These are phyloP conservation scores for Boletus edulis DNA, from an alignment of 768 basidiomycete genomes.

Conservation along the genomic window DNA sequence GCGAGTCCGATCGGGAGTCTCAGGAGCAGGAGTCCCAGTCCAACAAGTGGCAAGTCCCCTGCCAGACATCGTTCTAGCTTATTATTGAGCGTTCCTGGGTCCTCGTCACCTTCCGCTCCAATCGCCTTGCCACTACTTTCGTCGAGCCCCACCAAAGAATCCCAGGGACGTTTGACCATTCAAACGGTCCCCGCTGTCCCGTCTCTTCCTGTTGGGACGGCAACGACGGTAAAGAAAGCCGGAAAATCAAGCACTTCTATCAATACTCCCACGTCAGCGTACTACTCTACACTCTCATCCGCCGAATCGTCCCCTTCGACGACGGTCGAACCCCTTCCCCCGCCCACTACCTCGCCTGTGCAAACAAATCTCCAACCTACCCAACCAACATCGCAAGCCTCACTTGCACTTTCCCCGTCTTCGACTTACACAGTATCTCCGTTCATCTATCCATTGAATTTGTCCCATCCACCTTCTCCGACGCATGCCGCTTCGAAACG, in stretches of 20 bases:
- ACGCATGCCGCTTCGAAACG: constrained; percentile 56
- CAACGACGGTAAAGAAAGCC: constrained; percentile 3
- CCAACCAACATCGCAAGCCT: constrained; percentile 15
- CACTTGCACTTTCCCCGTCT: constrained; percentile 18
- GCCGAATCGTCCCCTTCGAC: constrained; percentile 39
- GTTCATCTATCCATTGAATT: constrained; percentile 18
- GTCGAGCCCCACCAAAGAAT: constrained; percentile 27
- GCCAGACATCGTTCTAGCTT: constrained; percentile 40
- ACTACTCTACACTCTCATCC: constrained; percentile 42
- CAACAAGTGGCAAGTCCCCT: constrained; percentile 40
- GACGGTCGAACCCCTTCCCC: constrained; percentile 32
- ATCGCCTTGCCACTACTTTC: constrained; percentile 24
- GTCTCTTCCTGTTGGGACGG: background rate
- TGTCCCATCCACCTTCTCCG: constrained; percentile 45
- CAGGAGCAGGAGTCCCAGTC: constrained; percentile 68
- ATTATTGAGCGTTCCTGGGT: constrained; percentile 47
- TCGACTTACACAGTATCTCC: constrained; percentile 30
- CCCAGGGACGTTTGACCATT: constrained; percentile 21
- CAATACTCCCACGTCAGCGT: constrained; percentile 48
- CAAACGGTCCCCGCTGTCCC: constrained; percentile 20
- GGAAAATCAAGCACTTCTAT: constrained; percentile 27
- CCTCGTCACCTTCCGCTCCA: constrained; percentile 22
- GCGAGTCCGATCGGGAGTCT: constrained; percentile 62
- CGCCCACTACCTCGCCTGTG: constrained; percentile 20
- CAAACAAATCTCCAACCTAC: constrained; percentile 17